These are phyloP conservation scores for Mucor lusitanicus DNA, from an alignment of 371 early-diverging fungal genomes.

Conservation along the genomic window DNA sequence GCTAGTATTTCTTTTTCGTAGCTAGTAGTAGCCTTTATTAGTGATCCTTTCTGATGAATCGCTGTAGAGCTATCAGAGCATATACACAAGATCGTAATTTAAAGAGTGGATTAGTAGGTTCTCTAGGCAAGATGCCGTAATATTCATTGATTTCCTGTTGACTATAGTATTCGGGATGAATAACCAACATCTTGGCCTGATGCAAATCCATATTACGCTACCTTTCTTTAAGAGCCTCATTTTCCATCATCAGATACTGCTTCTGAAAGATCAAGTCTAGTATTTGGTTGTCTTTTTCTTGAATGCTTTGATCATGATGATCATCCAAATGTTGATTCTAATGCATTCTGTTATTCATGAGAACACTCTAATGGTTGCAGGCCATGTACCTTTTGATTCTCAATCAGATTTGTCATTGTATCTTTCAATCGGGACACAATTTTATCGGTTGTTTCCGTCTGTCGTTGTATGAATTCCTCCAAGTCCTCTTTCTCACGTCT, in stretches of 20 bases:
- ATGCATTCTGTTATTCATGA: background rate
- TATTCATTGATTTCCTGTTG: slow-evolving; percentile 5
- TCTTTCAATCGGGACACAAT: slow-evolving; percentile 13
- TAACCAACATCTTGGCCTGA: background rate
- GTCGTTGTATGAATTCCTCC: slow-evolving; percentile 21
- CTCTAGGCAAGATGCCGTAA: background rate
- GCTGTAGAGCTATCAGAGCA: slow-evolving; percentile 20
- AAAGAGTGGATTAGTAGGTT: slow-evolving; percentile 1
- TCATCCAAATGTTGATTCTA: background rate
- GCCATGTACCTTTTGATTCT: slow-evolving; percentile 7
- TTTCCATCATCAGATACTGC: slow-evolving; percentile 14
- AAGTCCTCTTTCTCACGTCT: slow-evolving; percentile 21
- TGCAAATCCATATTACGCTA: background rate
- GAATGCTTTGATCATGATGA: background rate
- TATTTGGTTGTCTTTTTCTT: background rate
- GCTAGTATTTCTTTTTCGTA: too few relatives aligned
- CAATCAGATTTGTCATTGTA: background rate
- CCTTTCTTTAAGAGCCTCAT: slow-evolving; percentile 19
- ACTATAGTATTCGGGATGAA: background rate
- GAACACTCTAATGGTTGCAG: background rate
- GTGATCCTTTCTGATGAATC: background rate
- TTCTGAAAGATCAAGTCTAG: slow-evolving; percentile 23
- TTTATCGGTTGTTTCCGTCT: slow-evolving; percentile 18
- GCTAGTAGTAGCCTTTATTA: background rate
- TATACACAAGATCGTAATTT: slow-evolving; percentile 20